These are phyloP conservation scores for Aspergillus latus DNA, from an alignment of 2,329 filamentous ascomycete species.

Conservation along the genomic window DNA sequence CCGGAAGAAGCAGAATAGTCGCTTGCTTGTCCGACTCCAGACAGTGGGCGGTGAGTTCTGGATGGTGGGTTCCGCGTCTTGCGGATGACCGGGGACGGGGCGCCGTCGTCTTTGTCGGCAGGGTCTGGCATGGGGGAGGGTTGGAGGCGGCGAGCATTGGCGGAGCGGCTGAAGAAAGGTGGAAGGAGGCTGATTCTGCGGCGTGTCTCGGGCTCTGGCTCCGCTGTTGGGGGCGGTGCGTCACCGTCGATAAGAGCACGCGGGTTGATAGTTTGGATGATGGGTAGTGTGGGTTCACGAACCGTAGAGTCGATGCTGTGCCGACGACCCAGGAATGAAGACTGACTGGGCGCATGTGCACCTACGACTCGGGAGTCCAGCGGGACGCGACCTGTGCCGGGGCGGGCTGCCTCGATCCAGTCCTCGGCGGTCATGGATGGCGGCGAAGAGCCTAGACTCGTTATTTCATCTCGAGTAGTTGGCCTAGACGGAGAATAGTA, in stretches of 20 bases:
- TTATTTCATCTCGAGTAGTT: conserved; percentile 13
- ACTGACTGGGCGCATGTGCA: conserved; percentile 24
- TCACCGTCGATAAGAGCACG: conserved; percentile 23
- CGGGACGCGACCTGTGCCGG: conserved; percentile 19
- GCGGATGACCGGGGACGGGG: conserved; percentile 36
- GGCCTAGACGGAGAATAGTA: conserved; percentile 23
- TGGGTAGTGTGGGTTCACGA: conserved; percentile 26
- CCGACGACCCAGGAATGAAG: conserved; percentile 28
- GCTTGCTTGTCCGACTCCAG: conserved; percentile 12
- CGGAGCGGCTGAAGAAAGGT: conserved; percentile 36
- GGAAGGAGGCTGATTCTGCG: conserved; percentile 39
- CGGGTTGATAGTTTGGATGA: conserved; percentile 32
- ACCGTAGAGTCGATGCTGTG: conserved; percentile 30
- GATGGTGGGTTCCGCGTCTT: conserved; percentile 27
- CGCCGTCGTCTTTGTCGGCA: conserved; percentile 30
- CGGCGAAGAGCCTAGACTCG: conserved; percentile 23
- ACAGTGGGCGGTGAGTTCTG: conserved; percentile 16
- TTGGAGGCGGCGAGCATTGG: conserved; percentile 26
- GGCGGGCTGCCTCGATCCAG: conserved; percentile 43
- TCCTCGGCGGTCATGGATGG: conserved; percentile 42
- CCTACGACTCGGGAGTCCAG: conserved; percentile 16
- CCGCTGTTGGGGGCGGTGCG: conserved; percentile 7
- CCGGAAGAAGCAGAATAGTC: conserved; percentile 21
- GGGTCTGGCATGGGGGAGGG: conserved; percentile 28
- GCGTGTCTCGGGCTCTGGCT: conserved; percentile 26